phyloP scores from a whole-genome alignment of 257 asterid species.

The Phtheirospermum japonicum region DNA sequence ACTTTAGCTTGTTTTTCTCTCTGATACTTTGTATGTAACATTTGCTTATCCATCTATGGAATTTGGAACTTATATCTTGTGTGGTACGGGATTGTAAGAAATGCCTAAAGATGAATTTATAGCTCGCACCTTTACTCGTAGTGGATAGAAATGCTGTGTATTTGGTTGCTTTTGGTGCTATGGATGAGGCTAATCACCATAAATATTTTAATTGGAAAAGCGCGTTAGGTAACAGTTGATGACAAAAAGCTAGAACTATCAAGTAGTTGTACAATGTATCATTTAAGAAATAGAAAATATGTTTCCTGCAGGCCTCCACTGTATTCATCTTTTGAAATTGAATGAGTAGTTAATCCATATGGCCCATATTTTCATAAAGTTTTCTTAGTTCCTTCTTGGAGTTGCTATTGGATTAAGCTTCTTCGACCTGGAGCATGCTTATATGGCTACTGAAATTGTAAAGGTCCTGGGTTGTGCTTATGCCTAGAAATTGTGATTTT shows the following conservation, averaged over 20 bases:
- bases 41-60: neutral
- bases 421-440: conserved; percentile 5
- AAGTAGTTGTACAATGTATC: neutral
- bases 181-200: conserved; percentile 6
- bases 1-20: conserved; percentile 14
- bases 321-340: conserved; percentile 9
- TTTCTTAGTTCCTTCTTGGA: neutral
- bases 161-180: neutral
- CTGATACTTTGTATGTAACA: conserved; percentile 12
- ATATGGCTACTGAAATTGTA: conserved; percentile 6
- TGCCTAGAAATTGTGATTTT: neutral
- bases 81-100: neutral
- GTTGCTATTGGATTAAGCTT: neutral
- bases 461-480: neutral
- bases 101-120: conserved; percentile 24
- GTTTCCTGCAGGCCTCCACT: conserved; percentile 1
- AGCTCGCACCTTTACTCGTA: conserved; percentile 11
- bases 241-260: neutral
- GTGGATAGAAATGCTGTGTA: conserved; percentile 20
- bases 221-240: conserved; percentile 4
- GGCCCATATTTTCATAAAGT: neutral
- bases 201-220: conserved; percentile 1
- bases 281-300: neutral
- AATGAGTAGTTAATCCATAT: conserved; percentile 14
- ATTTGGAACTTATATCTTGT: conserved; percentile 7